Base-by-base conservation (phyloP, 1,284 basidiomycete species). In the Clitocybe nebularis region DNA sequence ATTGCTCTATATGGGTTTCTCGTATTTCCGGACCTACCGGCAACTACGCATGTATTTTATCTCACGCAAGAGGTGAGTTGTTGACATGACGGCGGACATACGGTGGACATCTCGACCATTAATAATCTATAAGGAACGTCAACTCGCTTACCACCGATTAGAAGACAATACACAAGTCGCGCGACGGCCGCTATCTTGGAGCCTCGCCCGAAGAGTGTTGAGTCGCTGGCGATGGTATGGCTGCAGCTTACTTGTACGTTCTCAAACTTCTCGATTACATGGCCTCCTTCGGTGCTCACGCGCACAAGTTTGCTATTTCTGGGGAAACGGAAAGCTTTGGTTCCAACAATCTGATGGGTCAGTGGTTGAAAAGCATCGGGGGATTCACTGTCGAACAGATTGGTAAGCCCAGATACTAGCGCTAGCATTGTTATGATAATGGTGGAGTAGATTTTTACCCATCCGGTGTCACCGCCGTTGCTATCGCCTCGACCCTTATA, bases 291-390 rank as follows among this genome's bases (percentile, higher is more conserved):
- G n/a, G n/a, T n/a, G n/a, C n/a, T n/a, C n/a, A n/a, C n/a, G 17
- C 28, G 20, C 34, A 22, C 38, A 35, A 81, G 77, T 81, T 82
- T 48, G 75, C 75, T 3, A 67, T 83, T 39, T 80, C 77, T 2
- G 81, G 79, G 2, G 82, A 87, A 60, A 76, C 79, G 0, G 85
- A 87, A 54, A 75, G 73, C 45, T 79, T 86, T 32, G 81, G 83
- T 4, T 79, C 79, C 23, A 88, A 86, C 56, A 82, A 82, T 58
- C 60, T 86, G 25, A 86, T 86, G 82, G 81, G 83, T 6, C 82
- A 86, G 54, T 87, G 81, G 79, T 68, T 86, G 40, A 79, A 80
- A 52, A 70, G 76, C 7, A 70, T 76, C 11, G 76, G 78, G 6
- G 76, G 75, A 1, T 83, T 75, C 56, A 72, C 74, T 9, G 72